These are phyloP conservation scores for Aspergillus biplanus DNA, from an alignment of 495 filamentous ascomycete species.

Conservation along the genomic window DNA sequence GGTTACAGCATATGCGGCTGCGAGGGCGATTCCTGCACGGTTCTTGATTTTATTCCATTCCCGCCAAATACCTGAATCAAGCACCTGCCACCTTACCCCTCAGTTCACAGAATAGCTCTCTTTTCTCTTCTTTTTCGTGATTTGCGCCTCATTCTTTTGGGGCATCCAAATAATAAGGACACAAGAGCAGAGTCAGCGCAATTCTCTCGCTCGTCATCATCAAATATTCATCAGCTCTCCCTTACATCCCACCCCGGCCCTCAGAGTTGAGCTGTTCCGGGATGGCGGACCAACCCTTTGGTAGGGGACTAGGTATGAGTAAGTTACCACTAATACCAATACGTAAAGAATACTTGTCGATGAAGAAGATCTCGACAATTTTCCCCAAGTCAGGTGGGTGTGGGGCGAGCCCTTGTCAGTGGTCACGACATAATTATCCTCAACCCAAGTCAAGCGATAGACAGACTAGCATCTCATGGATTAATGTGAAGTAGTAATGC, in stretches of 20 bases:
- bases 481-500: not conserved
- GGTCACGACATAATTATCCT: not conserved
- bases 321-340: not conserved
- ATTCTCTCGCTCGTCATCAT: too few relatives aligned
- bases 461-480: not conserved
- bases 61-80: not conserved
- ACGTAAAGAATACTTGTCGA: not conserved
- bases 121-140: too few relatives aligned
- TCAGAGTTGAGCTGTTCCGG: too few relatives aligned
- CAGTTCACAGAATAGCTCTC: too few relatives aligned
- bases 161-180: too few relatives aligned
- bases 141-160: too few relatives aligned
- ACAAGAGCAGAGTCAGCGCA: too few relatives aligned
- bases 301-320: not conserved
- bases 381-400: slow-evolving; percentile 1
- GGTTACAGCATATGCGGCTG: slow-evolving; percentile 9
- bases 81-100: too few relatives aligned
- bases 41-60: not conserved
- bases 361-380: not conserved
- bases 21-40: slow-evolving; percentile 19
- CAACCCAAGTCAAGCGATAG: not conserved
- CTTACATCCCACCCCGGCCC: too few relatives aligned
- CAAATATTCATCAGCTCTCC: too few relatives aligned
- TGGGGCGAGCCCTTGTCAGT: not conserved
- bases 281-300: not conserved